Evolutionary conservation across 208 protist genomes (phyloP), one percentile per base, ranked within the genome.

Genomic region (Plasmodiophora brassicae): DNA sequence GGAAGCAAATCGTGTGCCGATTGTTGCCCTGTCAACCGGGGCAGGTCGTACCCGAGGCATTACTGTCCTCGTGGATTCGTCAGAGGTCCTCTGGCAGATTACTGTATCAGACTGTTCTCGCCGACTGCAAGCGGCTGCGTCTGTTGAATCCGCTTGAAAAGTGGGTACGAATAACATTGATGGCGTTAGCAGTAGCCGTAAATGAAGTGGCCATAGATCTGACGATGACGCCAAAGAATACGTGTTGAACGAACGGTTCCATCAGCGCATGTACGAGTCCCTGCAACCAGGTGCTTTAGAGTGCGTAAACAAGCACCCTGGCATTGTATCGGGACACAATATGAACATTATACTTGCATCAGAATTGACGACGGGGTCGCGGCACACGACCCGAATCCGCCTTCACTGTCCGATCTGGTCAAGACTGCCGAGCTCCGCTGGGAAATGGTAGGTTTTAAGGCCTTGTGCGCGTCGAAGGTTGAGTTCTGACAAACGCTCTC

Each of bases 1-100:
- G 14, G 32, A 78, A 78, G n/a, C 65, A 78, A 78, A 44, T n/a
- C n/a, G 41, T 78, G 32, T 78, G 65, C 65, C 65, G 65, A 8
- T 38, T 78, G 5, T 5, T 78, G n/a, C 32, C 65, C 5, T 38
- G 32, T 44, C 41, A 38, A 14, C 65, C 65, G 41, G 65, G 65
- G 14, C 65, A 78, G 65, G 65, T 78, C 5, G 41, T 78, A 14
- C 65, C 32, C n/a, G 65, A 78, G n/a, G 20, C 5, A 5, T n/a
- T 78, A 32, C n/a, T 78, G 65, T 5, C 10, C 32, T 78, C 65
- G n/a, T 78, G 65, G 65, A 32, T 78, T 78, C 65, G 65, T 36
- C n/a, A 5, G 32, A 5, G n/a, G 20, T 78, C 65, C 32, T 44
- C 41, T 8, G n/a, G n/a, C n/a, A n/a, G n/a, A n/a, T 8, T 38